Evolutionary conservation across 1,284 basidiomycete genomes (phyloP), one percentile per base, ranked within the genome.

Genomic region (Cystobasidium slooffiae): DNA sequence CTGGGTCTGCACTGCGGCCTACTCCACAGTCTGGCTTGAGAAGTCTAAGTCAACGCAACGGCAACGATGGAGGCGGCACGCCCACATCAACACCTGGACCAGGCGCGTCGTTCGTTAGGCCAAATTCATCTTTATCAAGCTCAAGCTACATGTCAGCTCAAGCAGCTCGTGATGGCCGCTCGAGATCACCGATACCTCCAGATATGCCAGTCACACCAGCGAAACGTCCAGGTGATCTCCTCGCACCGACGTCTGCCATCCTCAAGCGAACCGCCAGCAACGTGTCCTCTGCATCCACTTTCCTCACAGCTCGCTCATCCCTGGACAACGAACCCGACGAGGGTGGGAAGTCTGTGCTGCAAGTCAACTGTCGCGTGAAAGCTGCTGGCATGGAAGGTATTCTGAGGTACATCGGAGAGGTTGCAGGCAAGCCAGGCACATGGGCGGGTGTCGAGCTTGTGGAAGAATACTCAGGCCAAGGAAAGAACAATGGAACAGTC

Each of bases 401-500:
- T 5, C 82, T 97, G 69, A 84, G 88, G 76, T 97, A 89, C 82
- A 76, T 94, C 16, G 94, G 94, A 1, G 87, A 88, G 77, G 94
- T 94, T 68, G 88, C 91, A 22, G 91, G 90, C 61, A 96, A 96
- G 82, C 86, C 87, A 6, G 94, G 94, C 5, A 83, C 89, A 16
- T 97, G 91, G 91, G 94, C 92, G 37, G 94, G 94, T 41, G 91
- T 97, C 18, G 92, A 96, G 82, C 85, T 97, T n/a, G 84, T 87
- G 77, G 90, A 89, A 49, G 91, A 90, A 1, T 95, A 93, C 80
- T 83, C 86, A 16, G 94, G 96, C n/a, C 91, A 91, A 81, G 96
- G 96, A 1, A 98, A 98, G 85, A 99, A 99, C 80, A 89, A 98
- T 80, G 96, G 96, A 22, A 88, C 88, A 56, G 94, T 97, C 3